Percentiles rank a stretch among this genome's conserved stretches.
Evolutionary conservation across 768 basidiomycete genomes (phyloP).

Genomic region (Kwoniella dendrophila): DNA sequence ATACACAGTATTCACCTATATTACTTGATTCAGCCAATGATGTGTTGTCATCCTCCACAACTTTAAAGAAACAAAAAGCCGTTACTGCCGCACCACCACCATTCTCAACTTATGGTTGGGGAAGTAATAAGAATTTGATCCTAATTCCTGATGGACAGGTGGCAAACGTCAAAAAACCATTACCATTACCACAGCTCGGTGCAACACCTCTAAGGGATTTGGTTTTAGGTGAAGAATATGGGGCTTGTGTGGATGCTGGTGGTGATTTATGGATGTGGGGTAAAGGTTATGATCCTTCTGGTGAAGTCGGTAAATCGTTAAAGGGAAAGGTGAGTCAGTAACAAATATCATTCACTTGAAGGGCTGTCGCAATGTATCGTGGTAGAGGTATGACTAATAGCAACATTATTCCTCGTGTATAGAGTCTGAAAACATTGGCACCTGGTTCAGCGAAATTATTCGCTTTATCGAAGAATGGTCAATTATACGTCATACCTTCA

Average conservation of each 20-base stretch:
- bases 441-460: conserved; percentile 61
- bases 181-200: conserved; percentile 42
- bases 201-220: conserved; percentile 52
- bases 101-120: conserved; percentile 50
- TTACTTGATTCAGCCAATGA: conserved; percentile 22
- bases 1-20: conserved; percentile 24
- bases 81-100: conserved; percentile 24
- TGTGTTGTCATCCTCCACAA: conserved; percentile 18
- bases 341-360: not conserved
- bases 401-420: not conserved
- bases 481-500: conserved; percentile 70
- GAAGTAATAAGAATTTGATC: conserved; percentile 46
- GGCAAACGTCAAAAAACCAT: conserved; percentile 41
- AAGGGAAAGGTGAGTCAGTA: conserved; percentile 46
- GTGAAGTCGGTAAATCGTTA: conserved; percentile 41
- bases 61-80: conserved; percentile 25
- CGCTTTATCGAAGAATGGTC: conserved; percentile 76
- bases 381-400: too few relatives aligned
- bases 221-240: conserved; percentile 52
- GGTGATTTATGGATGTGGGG: conserved; percentile 57
- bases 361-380: not conserved
- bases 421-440: conserved; percentile 70
- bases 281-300: conserved; percentile 44
- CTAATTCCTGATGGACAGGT: conserved; percentile 33
- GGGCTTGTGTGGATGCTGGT: conserved; percentile 51